Percentiles rank a stretch among this genome's conserved stretches.
These are phyloP conservation scores for Erodium trifolium DNA, from an alignment of 441 rosid genomes.

Conservation along the genomic window DNA sequence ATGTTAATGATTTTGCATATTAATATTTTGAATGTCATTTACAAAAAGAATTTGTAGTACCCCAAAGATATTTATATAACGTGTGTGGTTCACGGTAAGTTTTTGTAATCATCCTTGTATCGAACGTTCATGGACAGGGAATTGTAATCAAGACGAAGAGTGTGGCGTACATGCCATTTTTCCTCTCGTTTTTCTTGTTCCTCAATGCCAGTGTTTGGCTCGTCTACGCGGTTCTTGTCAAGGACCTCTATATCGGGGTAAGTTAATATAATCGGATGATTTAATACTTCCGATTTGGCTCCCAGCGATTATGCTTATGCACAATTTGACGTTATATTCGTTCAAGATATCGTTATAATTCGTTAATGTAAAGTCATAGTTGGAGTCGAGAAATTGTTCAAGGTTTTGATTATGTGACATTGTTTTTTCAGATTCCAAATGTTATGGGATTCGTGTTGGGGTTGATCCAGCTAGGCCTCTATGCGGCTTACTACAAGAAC, in stretches of 20 bases:
- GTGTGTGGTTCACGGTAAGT: no score
- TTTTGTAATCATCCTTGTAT: no score
- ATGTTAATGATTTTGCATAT: no score
- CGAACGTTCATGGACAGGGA: conserved; percentile 33
- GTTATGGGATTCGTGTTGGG: conserved; percentile 37
- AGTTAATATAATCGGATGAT: conserved; percentile 11
- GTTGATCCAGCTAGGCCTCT: conserved; percentile 35
- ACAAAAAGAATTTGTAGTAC: no score
- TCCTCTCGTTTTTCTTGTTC: conserved; percentile 60
- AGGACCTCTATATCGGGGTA: conserved; percentile 53
- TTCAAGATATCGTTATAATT: no score
- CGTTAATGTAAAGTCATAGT: not conserved
- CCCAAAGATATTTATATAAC: no score
- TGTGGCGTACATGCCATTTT: conserved; percentile 73
- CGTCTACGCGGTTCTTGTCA: conserved; percentile 49
- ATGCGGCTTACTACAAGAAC: conserved; percentile 29
- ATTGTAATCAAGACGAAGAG: conserved; percentile 56
- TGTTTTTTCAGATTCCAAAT: conserved; percentile 36
- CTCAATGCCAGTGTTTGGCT: conserved; percentile 64
- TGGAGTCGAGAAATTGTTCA: not conserved
- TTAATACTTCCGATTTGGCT: no score
- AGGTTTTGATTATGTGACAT: not conserved
- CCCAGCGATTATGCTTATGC: not conserved
- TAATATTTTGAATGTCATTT: no score
- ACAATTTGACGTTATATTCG: no score